phyloP scores from a whole-genome alignment of 176 grass and related monocot genomes.

The Cenchrus purpureus region DNA sequence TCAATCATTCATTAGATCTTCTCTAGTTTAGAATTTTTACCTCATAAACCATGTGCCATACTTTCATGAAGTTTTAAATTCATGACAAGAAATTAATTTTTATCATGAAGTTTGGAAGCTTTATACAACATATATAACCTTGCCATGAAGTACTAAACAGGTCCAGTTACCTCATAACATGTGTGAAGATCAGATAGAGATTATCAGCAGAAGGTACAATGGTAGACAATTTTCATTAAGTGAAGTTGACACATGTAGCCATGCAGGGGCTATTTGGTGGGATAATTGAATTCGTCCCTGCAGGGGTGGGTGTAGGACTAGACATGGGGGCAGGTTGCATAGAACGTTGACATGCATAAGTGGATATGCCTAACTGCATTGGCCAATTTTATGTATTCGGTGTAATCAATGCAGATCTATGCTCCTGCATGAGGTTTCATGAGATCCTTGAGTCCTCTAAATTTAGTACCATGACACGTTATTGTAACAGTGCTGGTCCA shows the following conservation, averaged over 20 bases:
- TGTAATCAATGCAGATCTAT: slow-evolving; percentile 41
- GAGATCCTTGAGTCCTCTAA: slow-evolving; percentile 2
- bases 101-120: not conserved
- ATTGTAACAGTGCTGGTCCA: slow-evolving; percentile 29
- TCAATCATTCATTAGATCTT: not conserved
- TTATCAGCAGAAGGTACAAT: slow-evolving; percentile 30
- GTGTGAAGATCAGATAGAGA: not conserved
- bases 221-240: slow-evolving; percentile 23
- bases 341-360: slow-evolving; percentile 31
- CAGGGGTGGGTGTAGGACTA: slow-evolving; percentile 7
- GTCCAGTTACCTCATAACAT: slow-evolving; percentile 21
- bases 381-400: slow-evolving; percentile 37
- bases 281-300: slow-evolving; percentile 28
- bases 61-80: no score
- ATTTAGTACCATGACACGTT: slow-evolving; percentile 9
- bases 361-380: slow-evolving; percentile 20
- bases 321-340: slow-evolving; percentile 33
- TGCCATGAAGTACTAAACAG: not conserved
- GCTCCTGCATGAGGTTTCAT: slow-evolving; percentile 34
- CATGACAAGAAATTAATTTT: not conserved
- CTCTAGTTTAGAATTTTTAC: slow-evolving; percentile 3
- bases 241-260: slow-evolving; percentile 27
- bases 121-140: not conserved
- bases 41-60: slow-evolving; percentile 3
- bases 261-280: slow-evolving; percentile 26